phyloP scores from a whole-genome alignment of 192 early-diverging fungal species.

The Lobosporangium transversale region DNA sequence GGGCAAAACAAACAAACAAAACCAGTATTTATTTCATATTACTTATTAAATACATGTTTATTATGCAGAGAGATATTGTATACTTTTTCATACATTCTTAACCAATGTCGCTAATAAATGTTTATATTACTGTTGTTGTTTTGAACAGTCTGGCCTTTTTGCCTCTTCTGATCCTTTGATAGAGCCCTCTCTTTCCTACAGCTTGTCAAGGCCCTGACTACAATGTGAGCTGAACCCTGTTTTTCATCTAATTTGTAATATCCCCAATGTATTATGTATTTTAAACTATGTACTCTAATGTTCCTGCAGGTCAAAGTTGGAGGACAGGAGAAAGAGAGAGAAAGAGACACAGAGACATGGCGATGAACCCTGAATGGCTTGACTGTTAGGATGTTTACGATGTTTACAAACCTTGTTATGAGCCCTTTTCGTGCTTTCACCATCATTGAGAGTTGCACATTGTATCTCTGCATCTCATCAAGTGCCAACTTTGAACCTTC shows the following conservation, averaged over 20 bases:
- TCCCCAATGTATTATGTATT: neutral
- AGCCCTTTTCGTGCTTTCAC: neutral
- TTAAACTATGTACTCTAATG: neutral
- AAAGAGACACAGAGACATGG: neutral
- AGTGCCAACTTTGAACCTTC: too few species aligned
- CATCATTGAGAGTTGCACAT: neutral
- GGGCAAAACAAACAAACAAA: too few species aligned
- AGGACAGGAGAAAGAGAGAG: neutral
- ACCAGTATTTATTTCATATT: too few species aligned
- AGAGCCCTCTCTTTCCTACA: neutral
- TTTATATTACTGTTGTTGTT: neutral
- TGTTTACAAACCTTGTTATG: neutral
- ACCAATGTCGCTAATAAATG: too few species aligned
- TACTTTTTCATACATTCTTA: too few species aligned
- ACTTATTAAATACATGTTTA: too few species aligned
- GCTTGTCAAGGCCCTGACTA: too few species aligned
- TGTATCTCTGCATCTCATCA: too few species aligned
- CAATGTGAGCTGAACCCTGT: too few species aligned
- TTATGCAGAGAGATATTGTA: too few species aligned
- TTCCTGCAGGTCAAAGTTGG: neutral
- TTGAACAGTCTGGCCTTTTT: constrained; percentile 8
- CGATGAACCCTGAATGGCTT: neutral
- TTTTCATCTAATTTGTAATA: neutral
- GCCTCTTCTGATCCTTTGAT: neutral
- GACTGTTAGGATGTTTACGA: neutral